phyloP scores from a whole-genome alignment of 1,139 yeast genomes.

The Candida sp. region DNA sequence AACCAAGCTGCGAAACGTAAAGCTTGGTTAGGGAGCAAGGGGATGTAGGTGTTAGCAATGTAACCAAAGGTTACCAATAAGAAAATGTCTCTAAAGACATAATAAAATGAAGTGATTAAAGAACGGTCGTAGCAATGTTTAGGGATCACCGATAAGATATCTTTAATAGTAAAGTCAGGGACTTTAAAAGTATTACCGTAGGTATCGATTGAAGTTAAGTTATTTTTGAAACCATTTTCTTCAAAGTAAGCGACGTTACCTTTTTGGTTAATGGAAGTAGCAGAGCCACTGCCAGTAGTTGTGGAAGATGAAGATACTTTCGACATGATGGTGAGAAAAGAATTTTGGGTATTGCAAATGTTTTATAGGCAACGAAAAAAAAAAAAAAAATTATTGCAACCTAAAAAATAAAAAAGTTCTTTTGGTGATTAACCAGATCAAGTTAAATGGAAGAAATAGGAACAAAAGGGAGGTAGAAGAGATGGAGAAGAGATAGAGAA shows the following conservation, averaged over 20 bases:
- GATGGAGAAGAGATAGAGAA: no score
- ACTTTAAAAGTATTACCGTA: constrained; percentile 55
- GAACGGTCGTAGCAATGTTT: constrained; percentile 59
- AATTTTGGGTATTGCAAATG: neutral
- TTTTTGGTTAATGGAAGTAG: constrained; percentile 19
- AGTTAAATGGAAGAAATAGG: no score
- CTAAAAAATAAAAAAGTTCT: neutral
- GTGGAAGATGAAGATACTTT: constrained; percentile 6
- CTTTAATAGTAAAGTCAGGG: constrained; percentile 63
- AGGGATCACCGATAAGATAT: constrained; percentile 58
- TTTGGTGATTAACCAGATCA: neutral
- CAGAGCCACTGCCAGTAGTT: constrained; percentile 4
- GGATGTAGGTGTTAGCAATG: constrained; percentile 48
- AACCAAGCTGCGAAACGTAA: constrained; percentile 59
- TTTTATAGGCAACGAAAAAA: no score
- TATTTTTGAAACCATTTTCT: constrained; percentile 6
- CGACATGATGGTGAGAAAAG: neutral
- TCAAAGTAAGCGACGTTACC: constrained; percentile 37
- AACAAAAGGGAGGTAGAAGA: no score
- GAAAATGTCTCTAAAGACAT: constrained; percentile 56
- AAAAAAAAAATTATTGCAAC: no score
- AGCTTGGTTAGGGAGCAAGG: constrained; percentile 38
- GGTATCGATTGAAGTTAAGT: constrained; percentile 46
- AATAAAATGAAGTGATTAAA: constrained; percentile 45
- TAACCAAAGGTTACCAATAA: constrained; percentile 41